A percentile compares a stretch with the other conserved stretches of the same genome.
phyloP scores from a whole-genome alignment of 306 rosid species.

The Mucuna pruriens region DNA sequence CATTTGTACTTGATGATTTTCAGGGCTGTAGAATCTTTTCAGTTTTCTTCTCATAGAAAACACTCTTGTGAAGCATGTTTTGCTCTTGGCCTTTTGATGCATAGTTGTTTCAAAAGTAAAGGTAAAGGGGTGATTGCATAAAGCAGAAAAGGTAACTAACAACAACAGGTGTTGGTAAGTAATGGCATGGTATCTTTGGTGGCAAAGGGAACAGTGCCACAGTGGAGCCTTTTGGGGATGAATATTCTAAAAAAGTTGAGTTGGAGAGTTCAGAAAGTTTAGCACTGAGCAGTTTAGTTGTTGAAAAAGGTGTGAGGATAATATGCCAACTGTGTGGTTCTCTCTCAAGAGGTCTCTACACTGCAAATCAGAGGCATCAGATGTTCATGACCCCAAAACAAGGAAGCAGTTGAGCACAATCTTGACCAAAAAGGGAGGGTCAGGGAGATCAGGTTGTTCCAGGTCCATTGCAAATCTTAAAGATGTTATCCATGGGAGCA shows the following conservation, averaged over 20 bases:
- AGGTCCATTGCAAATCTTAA: slow-evolving; percentile 91
- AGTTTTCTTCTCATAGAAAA: not conserved
- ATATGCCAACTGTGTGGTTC: slow-evolving; percentile 93
- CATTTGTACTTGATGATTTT: slow-evolving; percentile 31
- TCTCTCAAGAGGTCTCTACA: slow-evolving; percentile 80
- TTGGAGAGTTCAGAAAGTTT: slow-evolving; percentile 23
- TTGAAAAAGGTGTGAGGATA: slow-evolving; percentile 11
- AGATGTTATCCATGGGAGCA: slow-evolving; percentile 95
- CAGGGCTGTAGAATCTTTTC: slow-evolving; percentile 5
- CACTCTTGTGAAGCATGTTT: not conserved
- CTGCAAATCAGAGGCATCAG: slow-evolving; percentile 87
- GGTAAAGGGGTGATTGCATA: not conserved
- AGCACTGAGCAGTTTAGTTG: not conserved
- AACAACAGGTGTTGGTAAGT: slow-evolving; percentile 5
- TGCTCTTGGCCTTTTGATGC: not conserved
- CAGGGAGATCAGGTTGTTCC: slow-evolving; percentile 81
- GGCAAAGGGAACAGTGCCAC: not conserved
- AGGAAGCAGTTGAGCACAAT: slow-evolving; percentile 71
- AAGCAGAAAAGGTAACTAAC: slow-evolving; percentile 35
- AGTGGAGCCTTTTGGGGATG: slow-evolving; percentile 35
- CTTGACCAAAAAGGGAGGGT: slow-evolving; percentile 63
- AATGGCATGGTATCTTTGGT: not conserved
- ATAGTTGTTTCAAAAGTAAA: not conserved
- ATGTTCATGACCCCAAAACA: slow-evolving; percentile 83
- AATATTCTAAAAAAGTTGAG: not conserved